phyloP scores from a whole-genome alignment of 768 basidiomycete genomes.

The Pleurotus djamor region DNA sequence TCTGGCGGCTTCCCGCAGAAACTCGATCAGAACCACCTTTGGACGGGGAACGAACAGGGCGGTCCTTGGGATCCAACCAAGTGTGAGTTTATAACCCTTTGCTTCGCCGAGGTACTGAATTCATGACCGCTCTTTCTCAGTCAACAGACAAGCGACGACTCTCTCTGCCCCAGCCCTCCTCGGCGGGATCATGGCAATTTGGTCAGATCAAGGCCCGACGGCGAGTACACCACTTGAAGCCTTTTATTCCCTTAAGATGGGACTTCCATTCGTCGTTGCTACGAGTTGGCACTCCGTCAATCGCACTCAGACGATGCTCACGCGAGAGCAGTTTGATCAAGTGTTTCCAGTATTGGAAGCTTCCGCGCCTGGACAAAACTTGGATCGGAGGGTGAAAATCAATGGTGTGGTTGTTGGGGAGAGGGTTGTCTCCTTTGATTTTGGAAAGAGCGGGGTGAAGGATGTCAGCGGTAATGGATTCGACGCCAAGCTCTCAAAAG shows the following conservation, averaged over 20 bases:
- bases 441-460: constrained; percentile 8
- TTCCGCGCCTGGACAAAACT: constrained; percentile 38
- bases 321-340: constrained; percentile 29
- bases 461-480: constrained; percentile 18
- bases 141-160: neutral
- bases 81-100: neutral
- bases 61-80: neutral
- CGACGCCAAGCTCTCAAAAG: constrained; percentile 5
- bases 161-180: constrained; percentile 21
- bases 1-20: neutral
- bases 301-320: constrained; percentile 25
- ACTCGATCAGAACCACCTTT: neutral
- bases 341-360: constrained; percentile 33
- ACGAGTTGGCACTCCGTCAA: constrained; percentile 41
- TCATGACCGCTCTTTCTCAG: neutral
- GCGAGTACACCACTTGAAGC: constrained; percentile 41
- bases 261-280: constrained; percentile 37
- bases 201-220: constrained; percentile 46
- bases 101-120: neutral
- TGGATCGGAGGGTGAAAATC: constrained; percentile 27
- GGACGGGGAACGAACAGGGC: neutral
- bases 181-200: constrained; percentile 33
- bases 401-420: neutral
- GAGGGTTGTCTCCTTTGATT: constrained; percentile 8
- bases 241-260: constrained; percentile 39